Evolutionary conservation across 2,329 filamentous ascomycete species (phyloP).

Genomic region (Scleromitrula shiraiana): DNA sequence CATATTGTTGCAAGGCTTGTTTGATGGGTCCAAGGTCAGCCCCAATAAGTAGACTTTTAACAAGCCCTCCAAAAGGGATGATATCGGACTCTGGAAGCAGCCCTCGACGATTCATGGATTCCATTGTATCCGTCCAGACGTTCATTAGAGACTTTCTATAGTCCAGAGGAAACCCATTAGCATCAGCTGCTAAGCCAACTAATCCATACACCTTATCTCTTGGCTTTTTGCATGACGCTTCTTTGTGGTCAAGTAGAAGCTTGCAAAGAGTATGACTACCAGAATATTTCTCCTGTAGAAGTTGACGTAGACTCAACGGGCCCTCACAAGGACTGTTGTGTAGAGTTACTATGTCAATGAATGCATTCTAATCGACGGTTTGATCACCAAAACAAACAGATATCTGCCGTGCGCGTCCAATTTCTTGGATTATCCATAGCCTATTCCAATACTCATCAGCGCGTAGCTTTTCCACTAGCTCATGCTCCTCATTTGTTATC

Average conservation of each 20-base stretch:
- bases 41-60: not conserved
- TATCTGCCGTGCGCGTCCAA: slow-evolving; percentile 16
- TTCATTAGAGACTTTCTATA: slow-evolving; percentile 21
- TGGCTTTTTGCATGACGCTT: slow-evolving; percentile 22
- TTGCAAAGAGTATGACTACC: slow-evolving; percentile 11
- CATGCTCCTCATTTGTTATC: not conserved
- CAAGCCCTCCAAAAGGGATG: not conserved
- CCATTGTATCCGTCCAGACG: slow-evolving; percentile 26
- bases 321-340: not conserved
- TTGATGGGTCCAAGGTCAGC: not conserved
- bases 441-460: slow-evolving; percentile 16
- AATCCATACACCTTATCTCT: slow-evolving; percentile 29
- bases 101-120: slow-evolving; percentile 15
- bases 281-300: slow-evolving; percentile 10
- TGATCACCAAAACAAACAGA: slow-evolving; percentile 20
- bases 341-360: not conserved
- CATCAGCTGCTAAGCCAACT: slow-evolving; percentile 23
- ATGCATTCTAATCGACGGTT: slow-evolving; percentile 1
- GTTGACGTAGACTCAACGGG: slow-evolving; percentile 16
- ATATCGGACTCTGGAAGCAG: not conserved
- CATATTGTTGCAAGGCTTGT: not conserved
- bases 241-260: slow-evolving; percentile 19
- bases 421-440: slow-evolving; percentile 26
- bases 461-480: not conserved
- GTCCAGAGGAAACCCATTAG: slow-evolving; percentile 21